Evolutionary conservation across 2,329 filamentous ascomycete species (phyloP), one percentile per base, ranked within the genome.

Genomic region (Paecilomyces variotii): DNA sequence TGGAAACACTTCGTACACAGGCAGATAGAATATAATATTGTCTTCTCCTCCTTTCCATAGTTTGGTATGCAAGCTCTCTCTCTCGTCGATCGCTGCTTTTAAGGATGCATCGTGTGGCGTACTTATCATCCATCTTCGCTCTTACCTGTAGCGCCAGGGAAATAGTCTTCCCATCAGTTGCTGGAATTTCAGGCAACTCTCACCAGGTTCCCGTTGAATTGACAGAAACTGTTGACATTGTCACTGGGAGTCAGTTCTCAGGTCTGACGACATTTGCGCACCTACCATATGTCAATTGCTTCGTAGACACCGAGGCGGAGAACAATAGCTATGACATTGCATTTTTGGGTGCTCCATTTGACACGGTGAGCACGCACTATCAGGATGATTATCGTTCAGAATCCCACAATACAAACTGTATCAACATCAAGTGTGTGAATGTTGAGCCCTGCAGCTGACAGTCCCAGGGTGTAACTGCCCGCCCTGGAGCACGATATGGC

Each of bases 401-500:
- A 19, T 19, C 19, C 19, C 19, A 19, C 19, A 19, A 19, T 19
- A 19, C 19, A 19, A 19, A 45, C 14, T 7, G 7, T 2, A 7
- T 3, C 12, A 6, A 45, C 19, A 14, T 24, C 12, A 24, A 19
- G 7, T 45, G 19, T 19, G 7, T 4, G 14, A n/a, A 39, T 39
- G 4, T 30, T 52, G 2, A 26, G 19, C 3, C 12, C 24, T 26
- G 4, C 5, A 28, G 14, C 50, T 59, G 9, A 35, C 9, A 52
- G 6, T 32, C 50, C 25, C n/a, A 66, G 63, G 64, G 45, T 1
- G 80, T 82, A 0, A 83, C 81, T 1, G 80, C 74, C 34, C 71
- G 81, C 50, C 81, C 80, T 3, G 81, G 81, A 45, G 76, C 80
- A 32, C 72, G 81, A 32, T 83, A 78, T 63, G 81, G 81, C 2